phyloP scores from a whole-genome alignment of 805 yeast species.

The Candida argentea region DNA sequence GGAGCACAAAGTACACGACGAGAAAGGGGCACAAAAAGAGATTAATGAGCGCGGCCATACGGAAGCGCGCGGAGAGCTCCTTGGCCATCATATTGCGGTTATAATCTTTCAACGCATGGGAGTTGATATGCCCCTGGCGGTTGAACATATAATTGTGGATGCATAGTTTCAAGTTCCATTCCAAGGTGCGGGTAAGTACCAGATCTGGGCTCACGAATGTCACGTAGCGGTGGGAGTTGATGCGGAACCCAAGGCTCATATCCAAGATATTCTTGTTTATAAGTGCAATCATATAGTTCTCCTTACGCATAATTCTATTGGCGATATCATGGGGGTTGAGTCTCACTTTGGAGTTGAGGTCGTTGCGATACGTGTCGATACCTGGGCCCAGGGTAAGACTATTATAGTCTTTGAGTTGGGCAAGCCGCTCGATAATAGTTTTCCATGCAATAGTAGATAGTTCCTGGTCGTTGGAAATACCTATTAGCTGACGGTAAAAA shows the following conservation, averaged over 20 bases:
- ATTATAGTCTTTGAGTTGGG: constrained; percentile 70
- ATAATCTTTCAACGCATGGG: constrained; percentile 57
- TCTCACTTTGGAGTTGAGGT: constrained; percentile 59
- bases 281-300: constrained; percentile 85
- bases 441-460: constrained; percentile 93
- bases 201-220: constrained; percentile 3
- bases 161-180: constrained; percentile 89
- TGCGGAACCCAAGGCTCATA: constrained; percentile 33
- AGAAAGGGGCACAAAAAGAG: constrained; percentile 78
- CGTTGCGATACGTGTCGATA: constrained; percentile 23
- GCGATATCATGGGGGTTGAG: constrained; percentile 92
- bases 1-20: constrained; percentile 68
- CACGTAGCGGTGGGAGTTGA: neutral
- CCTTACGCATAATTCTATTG: constrained; percentile 90
- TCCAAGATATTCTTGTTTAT: constrained; percentile 71
- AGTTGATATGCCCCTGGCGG: constrained; percentile 71
- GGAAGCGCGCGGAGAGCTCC: constrained; percentile 70
- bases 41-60: constrained; percentile 80
- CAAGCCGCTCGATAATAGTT: constrained; percentile 64
- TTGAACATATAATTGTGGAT: constrained; percentile 80
- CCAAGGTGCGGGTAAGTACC: constrained; percentile 74
- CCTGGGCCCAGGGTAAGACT: constrained; percentile 44
- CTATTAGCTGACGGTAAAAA: constrained; percentile 65
- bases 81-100: constrained; percentile 56
- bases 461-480: constrained; percentile 63